Base-by-base conservation (phyloP, 208 protist genomes). In the Leishmania aethiopica region DNA sequence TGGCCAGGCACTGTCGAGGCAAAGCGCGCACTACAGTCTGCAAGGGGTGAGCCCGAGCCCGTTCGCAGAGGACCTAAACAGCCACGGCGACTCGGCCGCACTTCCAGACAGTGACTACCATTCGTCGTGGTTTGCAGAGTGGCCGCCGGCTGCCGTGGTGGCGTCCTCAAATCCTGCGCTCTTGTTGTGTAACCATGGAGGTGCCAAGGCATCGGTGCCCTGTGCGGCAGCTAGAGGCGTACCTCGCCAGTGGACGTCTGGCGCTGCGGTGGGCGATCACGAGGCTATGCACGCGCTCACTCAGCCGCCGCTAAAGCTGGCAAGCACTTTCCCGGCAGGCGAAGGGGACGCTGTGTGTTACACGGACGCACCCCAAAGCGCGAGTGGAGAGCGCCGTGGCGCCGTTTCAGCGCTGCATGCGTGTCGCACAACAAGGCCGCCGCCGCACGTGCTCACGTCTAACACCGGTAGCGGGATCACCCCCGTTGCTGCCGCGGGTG, bases 31-130 rank as follows among this genome's bases (percentile, higher is more conserved):
- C 19, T 51, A 77, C 32, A 77, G 73, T 42, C 32, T 59, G 32
- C 73, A 77, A n/a, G 73, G 73, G 73, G 53, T 62, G 32, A 77
- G 73, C 51, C 73, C 35, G 1, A 77, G 73, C 17, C 73, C 51
- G 8, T 57, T 77, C 7, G 53, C 10, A 32, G 73, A 35, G 7
- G 73, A 62, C 32, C 22, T n/a, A 22, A 17, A 77, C 49, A 42
- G 53, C 51, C 53, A 45, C 32, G 25, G 73, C 35, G n/a, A 62
- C 73, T 57, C 35, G 53, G 51, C 32, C 0, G 49, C 51, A 62
- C n/a, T n/a, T 25, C 51, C 51, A 28, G 51, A n/a, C n/a, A 59
- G 35, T 17, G 73, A 40, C 49, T 40, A 32, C 35, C 51, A 62
- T 47, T 47, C 60, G 49, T 62, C 73, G 3, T 45, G 28, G 47